phyloP scores from a whole-genome alignment of 2,329 filamentous ascomycete species.

The Colletotrichum aenigma region DNA sequence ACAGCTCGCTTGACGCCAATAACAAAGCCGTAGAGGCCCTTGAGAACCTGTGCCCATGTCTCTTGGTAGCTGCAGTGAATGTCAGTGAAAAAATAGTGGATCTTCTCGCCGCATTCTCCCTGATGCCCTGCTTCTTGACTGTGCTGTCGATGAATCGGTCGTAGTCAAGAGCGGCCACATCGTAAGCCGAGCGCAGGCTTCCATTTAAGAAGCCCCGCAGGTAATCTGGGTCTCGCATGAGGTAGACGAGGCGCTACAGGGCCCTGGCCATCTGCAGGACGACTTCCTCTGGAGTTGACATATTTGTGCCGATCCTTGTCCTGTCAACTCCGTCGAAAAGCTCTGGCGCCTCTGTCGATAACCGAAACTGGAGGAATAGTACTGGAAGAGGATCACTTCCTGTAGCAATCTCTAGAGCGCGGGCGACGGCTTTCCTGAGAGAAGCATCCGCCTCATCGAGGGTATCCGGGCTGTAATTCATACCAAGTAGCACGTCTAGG shows the following conservation, averaged over 20 bases:
- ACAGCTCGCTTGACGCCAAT: too few relatives aligned
- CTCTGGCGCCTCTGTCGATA: not conserved
- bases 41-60: too few relatives aligned
- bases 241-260: not conserved
- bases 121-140: not conserved
- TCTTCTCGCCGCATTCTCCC: not conserved
- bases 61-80: too few relatives aligned
- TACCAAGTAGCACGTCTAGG: not conserved
- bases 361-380: not conserved
- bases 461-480: not conserved
- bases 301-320: not conserved
- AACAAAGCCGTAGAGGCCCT: too few relatives aligned
- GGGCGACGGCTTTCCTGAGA: not conserved
- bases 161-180: not conserved
- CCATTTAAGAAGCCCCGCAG: not conserved
- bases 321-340: not conserved
- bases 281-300: not conserved
- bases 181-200: not conserved
- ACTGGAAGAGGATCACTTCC: not conserved
- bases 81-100: not conserved
- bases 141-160: not conserved
- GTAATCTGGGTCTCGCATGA: not conserved
- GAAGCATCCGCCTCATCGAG: not conserved
- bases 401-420: not conserved
- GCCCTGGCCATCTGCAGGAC: not conserved